phyloP scores from a whole-genome alignment of 306 rosid genomes.

The Pterocarpus macrocarpus region DNA sequence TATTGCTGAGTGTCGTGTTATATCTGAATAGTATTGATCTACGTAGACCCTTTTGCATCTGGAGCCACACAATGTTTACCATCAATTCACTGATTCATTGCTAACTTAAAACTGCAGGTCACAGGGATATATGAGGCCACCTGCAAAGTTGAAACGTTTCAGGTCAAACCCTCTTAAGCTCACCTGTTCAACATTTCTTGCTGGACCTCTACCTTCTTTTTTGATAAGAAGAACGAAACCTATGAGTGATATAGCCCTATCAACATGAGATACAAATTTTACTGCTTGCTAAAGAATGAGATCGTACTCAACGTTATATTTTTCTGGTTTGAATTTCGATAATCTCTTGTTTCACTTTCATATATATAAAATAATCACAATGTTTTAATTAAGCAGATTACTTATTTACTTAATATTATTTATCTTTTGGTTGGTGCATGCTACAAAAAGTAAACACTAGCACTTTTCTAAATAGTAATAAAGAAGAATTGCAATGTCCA shows the following conservation, averaged over 20 bases:
- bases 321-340: no score
- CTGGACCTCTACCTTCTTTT: conserved; percentile 17
- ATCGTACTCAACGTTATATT: no score
- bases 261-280: not conserved
- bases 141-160: no score
- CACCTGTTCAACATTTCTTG: conserved; percentile 5
- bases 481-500: no score
- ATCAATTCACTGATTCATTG: not conserved
- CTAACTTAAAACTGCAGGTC: not conserved
- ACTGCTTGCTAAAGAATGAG: no score
- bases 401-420: not conserved
- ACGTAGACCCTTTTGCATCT: conserved; percentile 26
- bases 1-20: conserved; percentile 6
- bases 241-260: conserved; percentile 6
- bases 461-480: no score
- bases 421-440: not conserved
- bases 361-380: no score
- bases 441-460: not conserved
- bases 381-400: no score
- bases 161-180: not conserved
- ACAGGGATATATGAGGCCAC: no score
- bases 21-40: conserved; percentile 34
- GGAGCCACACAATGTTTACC: conserved; percentile 46
- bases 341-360: no score
- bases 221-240: conserved; percentile 39